These are phyloP conservation scores for Boechera divaricarpa DNA, from an alignment of 345 rosid genomes.

Conservation along the genomic window DNA sequence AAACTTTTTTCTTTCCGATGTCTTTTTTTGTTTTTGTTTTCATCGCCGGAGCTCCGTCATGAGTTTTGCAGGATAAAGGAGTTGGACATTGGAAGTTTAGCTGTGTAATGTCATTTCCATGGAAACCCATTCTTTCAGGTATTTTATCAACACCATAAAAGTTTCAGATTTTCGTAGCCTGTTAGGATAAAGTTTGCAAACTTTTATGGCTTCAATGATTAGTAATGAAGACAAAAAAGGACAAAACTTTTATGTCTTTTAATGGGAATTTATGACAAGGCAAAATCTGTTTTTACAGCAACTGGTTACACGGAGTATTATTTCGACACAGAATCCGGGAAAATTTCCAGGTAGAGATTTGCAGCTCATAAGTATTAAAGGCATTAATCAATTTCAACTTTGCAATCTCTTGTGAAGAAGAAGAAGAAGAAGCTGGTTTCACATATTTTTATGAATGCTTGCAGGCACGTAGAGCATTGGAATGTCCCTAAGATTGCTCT, in stretches of 20 bases:
- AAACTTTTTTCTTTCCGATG: background rate
- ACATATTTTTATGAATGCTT: slow-evolving; percentile 8
- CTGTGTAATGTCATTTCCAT: slow-evolving; percentile 92
- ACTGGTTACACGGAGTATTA: slow-evolving; percentile 91
- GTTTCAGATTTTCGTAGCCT: slow-evolving; percentile 5
- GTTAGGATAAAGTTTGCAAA: slow-evolving; percentile 32
- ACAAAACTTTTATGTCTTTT: slow-evolving; percentile 9
- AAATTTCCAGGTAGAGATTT: slow-evolving; percentile 69
- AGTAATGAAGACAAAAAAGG: background rate
- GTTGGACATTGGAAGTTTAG: slow-evolving; percentile 92
- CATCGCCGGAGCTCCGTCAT: slow-evolving; percentile 11
- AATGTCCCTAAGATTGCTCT: slow-evolving; percentile 90
- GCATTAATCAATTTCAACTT: background rate
- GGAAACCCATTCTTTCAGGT: slow-evolving; percentile 99
- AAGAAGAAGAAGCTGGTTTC: background rate
- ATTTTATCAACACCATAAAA: background rate
- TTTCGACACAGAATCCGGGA: slow-evolving; percentile 70
- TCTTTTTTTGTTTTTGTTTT: background rate
- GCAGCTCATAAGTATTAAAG: slow-evolving; percentile 11
- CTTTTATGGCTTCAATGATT: slow-evolving; percentile 26
- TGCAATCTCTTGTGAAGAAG: background rate
- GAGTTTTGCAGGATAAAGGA: slow-evolving; percentile 72
- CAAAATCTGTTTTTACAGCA: slow-evolving; percentile 54
- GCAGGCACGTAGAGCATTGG: slow-evolving; percentile 94
- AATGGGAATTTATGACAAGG: background rate